Conservation (phyloP, 2,329 filamentous ascomycete genomes). For the Colletotrichum noveboracense region DNA sequence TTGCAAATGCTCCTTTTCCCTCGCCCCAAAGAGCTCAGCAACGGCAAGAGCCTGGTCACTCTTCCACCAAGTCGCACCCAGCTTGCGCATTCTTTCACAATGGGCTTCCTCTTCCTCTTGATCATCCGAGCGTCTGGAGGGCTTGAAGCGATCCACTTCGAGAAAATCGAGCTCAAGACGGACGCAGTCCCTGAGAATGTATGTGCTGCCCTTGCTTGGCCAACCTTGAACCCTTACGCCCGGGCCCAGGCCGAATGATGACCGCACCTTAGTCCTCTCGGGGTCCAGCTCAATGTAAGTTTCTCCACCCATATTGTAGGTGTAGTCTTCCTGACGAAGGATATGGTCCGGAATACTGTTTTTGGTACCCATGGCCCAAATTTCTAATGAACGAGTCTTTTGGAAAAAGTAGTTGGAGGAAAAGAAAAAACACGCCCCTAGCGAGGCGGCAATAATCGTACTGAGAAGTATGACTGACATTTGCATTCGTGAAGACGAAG, state of each 20-base stretch:
- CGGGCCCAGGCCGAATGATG: neutral
- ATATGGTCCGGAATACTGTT: neutral
- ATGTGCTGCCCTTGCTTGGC: neutral
- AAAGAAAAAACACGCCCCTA: neutral
- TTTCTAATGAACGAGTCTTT: neutral
- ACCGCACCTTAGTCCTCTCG: neutral
- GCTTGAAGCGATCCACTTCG: neutral
- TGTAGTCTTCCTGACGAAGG: neutral
- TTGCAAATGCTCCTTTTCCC: neutral
- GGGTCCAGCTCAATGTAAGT: neutral
- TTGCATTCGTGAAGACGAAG: accelerated
- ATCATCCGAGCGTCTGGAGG: neutral
- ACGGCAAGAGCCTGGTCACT: neutral
- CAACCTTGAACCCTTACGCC: neutral
- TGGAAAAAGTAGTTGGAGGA: neutral
- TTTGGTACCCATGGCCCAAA: neutral
- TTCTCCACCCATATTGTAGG: neutral
- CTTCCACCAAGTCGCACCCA: neutral
- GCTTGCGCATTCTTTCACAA: neutral
- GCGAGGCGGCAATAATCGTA: neutral
- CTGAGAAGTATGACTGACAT: neutral
- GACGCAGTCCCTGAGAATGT: neutral
- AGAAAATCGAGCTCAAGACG: neutral
- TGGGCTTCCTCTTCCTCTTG: neutral
- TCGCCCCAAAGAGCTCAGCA: neutral